Percentiles rank a stretch among this genome's conserved stretches.
Evolutionary conservation across 345 rosid species (phyloP).

Genomic region (Heritiera littoralis): DNA sequence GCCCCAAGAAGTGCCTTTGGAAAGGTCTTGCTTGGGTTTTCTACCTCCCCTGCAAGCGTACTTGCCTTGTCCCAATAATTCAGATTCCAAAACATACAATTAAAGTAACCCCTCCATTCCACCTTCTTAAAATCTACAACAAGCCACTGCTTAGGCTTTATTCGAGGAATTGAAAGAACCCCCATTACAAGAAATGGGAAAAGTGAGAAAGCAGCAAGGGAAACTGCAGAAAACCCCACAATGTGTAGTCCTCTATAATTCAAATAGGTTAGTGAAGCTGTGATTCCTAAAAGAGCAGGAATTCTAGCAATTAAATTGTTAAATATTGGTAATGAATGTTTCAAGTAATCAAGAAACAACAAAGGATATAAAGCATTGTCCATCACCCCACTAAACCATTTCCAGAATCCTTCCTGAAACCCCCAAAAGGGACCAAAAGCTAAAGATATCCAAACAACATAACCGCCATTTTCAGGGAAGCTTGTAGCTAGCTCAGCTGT

Average conservation of each 20-base stretch:
- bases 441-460: slow-evolving; percentile 87
- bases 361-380: slow-evolving; percentile 95
- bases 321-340: slow-evolving; percentile 76
- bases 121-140: slow-evolving; percentile 60
- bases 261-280: slow-evolving; percentile 74
- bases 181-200: slow-evolving; percentile 75
- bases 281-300: slow-evolving; percentile 73
- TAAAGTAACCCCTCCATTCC: slow-evolving; percentile 88
- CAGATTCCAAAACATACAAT: slow-evolving; percentile 93
- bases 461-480: slow-evolving; percentile 93
- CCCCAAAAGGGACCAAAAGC: slow-evolving; percentile 97
- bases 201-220: slow-evolving; percentile 70
- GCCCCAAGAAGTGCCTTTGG: slow-evolving; percentile 88
- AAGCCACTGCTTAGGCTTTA: slow-evolving; percentile 72
- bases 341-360: slow-evolving; percentile 83
- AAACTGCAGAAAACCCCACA: slow-evolving; percentile 80
- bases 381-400: slow-evolving; percentile 97
- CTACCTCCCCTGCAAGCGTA: slow-evolving; percentile 91
- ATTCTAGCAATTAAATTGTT: slow-evolving; percentile 59
- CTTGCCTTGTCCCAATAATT: slow-evolving; percentile 98
- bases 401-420: slow-evolving; percentile 94
- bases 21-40: slow-evolving; percentile 75
- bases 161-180: slow-evolving; percentile 62
- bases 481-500: slow-evolving; percentile 95
- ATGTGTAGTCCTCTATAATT: slow-evolving; percentile 85